Evolutionary conservation across 2,329 filamentous ascomycete species (phyloP), one percentile per base, ranked within the genome.

Genomic region (Xylariaceae sp.): DNA sequence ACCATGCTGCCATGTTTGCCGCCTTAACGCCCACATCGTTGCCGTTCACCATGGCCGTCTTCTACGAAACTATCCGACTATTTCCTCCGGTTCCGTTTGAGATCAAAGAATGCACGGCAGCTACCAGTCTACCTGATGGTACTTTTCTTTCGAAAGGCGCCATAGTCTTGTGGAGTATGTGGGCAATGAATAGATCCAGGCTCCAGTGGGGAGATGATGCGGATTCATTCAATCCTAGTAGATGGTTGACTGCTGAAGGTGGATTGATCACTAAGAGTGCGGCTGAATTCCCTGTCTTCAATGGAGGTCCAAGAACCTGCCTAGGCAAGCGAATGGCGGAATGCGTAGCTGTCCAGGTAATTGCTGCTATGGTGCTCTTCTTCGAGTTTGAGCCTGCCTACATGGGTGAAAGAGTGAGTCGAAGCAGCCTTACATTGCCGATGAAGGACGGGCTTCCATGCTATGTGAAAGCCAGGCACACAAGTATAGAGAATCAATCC

Each of bases 51-150:
- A 72, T 76, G 51, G 79, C 82, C 29, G 72, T 78, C 11, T 83
- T 83, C 57, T 80, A 82, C 61, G 82, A 85, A 56, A 62, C 76
- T 2, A 65, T 85, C 3, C 74, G 82, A 4, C 67, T 85, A 6
- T 83, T 77, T 52, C 82, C 82, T 3, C 80, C 81, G 2, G 76
- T 85, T 22, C 82, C 82, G 1, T 80, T 85, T 49, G 82, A 85
- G 57, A 76, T 85, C 53, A 82, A 81, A 58, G 79, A 85, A 61
- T 73, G 73, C 48, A 70, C 73, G 20, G 59, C 67, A 42, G 60
- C 70, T 16, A 74, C 73, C 3, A 75, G 72, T 0, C 68, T 85
- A 2, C 80, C 80, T 0, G 80, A 84, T 54, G 79, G 79, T 4
- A 83, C 80, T 0, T 73, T 69, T 37, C 68, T 85, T 4, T 79